phyloP scores from a whole-genome alignment of 2,329 filamentous ascomycete genomes.

The Sporothrix variecibatus region DNA sequence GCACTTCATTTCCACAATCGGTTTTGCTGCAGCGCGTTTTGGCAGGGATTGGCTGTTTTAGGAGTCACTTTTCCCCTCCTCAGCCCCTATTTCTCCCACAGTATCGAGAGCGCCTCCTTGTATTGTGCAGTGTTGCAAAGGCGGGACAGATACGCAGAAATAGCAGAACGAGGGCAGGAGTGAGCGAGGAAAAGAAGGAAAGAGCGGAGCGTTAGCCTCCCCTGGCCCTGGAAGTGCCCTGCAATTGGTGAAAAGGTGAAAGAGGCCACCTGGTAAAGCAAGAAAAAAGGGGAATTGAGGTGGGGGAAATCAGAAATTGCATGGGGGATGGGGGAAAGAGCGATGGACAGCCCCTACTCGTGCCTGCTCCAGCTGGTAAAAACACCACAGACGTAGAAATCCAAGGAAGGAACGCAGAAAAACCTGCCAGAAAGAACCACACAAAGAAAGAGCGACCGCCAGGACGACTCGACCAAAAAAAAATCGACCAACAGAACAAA shows the following conservation, averaged over 20 bases:
- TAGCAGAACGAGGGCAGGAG: neutral
- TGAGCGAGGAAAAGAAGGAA: neutral
- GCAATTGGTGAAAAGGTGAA: neutral
- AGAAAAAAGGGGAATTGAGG: neutral
- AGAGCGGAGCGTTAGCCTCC: neutral
- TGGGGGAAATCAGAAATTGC: slow-evolving; percentile 17
- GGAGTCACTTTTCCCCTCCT: neutral
- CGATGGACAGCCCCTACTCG: neutral
- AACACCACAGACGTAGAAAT: slow-evolving; percentile 1
- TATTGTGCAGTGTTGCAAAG: neutral
- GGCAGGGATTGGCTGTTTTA: neutral
- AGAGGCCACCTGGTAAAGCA: neutral
- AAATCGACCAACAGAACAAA: neutral
- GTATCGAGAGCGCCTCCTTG: neutral
- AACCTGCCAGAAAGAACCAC: neutral
- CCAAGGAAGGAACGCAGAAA: slow-evolving; percentile 10
- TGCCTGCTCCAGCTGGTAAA: slow-evolving; percentile 5
- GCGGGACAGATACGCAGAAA: neutral
- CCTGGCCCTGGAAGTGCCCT: neutral
- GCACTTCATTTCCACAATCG: neutral
- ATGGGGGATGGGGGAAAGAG: slow-evolving; percentile 16
- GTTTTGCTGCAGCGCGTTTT: neutral
- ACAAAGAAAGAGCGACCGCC: slow-evolving; percentile 20
- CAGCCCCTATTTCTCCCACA: neutral
- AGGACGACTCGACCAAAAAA: slow-evolving; percentile 9